A percentile compares a stretch with the other conserved stretches of the same genome.
Evolutionary conservation across 1,284 basidiomycete genomes (phyloP).

Genomic region (Ganoderma leucocontextum): DNA sequence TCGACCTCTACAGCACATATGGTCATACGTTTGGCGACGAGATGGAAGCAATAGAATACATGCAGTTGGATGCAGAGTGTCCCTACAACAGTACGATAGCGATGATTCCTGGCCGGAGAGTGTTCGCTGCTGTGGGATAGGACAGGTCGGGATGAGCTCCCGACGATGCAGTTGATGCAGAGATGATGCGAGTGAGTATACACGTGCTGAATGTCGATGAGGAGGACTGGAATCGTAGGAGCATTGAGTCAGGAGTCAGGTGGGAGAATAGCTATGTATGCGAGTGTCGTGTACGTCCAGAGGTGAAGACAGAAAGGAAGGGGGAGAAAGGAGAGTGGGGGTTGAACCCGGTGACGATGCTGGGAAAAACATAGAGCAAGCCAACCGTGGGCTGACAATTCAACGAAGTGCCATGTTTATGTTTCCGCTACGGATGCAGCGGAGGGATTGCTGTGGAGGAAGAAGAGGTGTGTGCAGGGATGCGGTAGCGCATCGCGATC

Average conservation of each 20-base stretch:
- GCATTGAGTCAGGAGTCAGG: slow-evolving; percentile 2
- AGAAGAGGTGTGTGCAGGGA: neutral
- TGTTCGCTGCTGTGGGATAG: slow-evolving; percentile 23
- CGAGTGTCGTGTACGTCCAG: neutral
- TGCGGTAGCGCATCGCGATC: slow-evolving; percentile 22
- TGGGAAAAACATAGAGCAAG: slow-evolving; percentile 40
- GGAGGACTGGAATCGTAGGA: slow-evolving; percentile 1
- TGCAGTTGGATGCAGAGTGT: slow-evolving; percentile 44
- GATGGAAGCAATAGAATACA: slow-evolving; percentile 34
- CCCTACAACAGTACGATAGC: slow-evolving; percentile 27
- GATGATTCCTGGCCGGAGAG: slow-evolving; percentile 7
- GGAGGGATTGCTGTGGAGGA: slow-evolving; percentile 2
- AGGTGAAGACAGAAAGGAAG: neutral
- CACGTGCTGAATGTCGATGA: slow-evolving; percentile 21
- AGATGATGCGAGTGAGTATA: slow-evolving; percentile 17
- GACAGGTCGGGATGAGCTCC: slow-evolving; percentile 19
- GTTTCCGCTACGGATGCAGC: slow-evolving; percentile 4
- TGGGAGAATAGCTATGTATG: slow-evolving; percentile 13
- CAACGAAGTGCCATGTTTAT: slow-evolving; percentile 28
- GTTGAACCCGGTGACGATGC: slow-evolving; percentile 41
- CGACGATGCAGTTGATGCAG: slow-evolving; percentile 43
- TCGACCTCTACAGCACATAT: slow-evolving; percentile 20
- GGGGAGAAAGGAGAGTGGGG: slow-evolving; percentile 32
- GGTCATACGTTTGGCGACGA: slow-evolving; percentile 8
- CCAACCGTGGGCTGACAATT: slow-evolving; percentile 35